phyloP scores from a whole-genome alignment of 495 filamentous ascomycete species.

The Acidiella bohemica region DNA sequence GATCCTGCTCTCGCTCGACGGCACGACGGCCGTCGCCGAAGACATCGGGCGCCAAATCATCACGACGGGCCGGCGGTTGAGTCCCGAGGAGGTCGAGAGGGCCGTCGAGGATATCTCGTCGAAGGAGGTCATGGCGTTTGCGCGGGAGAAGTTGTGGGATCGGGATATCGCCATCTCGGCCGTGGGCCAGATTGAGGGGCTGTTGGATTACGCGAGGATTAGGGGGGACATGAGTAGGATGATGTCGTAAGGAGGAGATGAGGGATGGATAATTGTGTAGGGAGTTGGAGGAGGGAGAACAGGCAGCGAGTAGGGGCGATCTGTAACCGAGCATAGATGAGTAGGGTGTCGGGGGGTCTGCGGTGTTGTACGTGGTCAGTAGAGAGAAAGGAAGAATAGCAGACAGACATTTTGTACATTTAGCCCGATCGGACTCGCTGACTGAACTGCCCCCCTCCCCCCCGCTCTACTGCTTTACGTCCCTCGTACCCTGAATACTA shows the following conservation, averaged over 20 bases:
- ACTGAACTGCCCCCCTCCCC: too few species aligned
- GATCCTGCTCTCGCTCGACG: constrained; percentile 90
- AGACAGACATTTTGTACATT: too few species aligned
- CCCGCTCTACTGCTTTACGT: too few species aligned
- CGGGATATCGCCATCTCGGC: constrained; percentile 89
- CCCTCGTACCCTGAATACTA: too few species aligned
- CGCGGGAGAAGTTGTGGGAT: constrained; percentile 84
- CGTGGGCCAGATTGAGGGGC: constrained; percentile 80
- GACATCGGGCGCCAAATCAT: constrained; percentile 98
- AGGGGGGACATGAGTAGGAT: constrained; percentile 85
- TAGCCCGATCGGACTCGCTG: too few species aligned
- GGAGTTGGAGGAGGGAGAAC: too few species aligned
- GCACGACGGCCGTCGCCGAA: constrained; percentile 91
- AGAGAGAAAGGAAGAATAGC: too few species aligned
- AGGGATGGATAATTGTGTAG: too few species aligned
- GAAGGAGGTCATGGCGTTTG: constrained; percentile 96
- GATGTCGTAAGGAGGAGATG: constrained; percentile 38
- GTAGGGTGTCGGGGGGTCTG: too few species aligned
- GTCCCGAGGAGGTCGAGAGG: constrained; percentile 84
- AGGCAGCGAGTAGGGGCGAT: too few species aligned
- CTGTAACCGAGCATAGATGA: too few species aligned
- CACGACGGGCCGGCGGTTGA: constrained; percentile 85
- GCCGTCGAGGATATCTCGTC: constrained; percentile 75
- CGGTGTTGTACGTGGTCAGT: too few species aligned
- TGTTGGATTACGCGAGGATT: constrained; percentile 79